Evolutionary conservation across 768 basidiomycete genomes (phyloP).

Genomic region (Cystofilobasidium bisporidii): DNA sequence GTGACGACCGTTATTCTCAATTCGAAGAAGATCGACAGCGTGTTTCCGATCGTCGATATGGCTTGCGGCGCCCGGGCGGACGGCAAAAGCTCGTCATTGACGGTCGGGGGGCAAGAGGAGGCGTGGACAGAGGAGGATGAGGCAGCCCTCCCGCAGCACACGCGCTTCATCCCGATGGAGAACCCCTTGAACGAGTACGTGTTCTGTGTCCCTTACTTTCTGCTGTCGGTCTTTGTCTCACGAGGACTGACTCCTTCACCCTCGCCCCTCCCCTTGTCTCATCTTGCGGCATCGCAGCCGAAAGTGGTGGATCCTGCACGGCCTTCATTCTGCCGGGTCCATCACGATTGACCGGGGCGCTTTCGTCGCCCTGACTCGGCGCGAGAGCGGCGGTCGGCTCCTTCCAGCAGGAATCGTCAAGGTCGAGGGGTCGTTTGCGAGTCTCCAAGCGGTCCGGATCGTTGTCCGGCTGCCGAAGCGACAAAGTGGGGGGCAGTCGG

Average conservation of each 20-base stretch:
- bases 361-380: constrained; percentile 68
- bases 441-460: constrained; percentile 86
- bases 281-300: constrained; percentile 76
- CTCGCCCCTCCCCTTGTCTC: constrained; percentile 27
- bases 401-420: constrained; percentile 85
- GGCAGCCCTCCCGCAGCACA: constrained; percentile 59
- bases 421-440: constrained; percentile 80
- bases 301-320: constrained; percentile 96
- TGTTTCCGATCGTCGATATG: constrained; percentile 65
- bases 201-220: not conserved
- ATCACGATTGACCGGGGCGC: constrained; percentile 57
- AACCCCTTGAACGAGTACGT: constrained; percentile 39
- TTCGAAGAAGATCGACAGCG: constrained; percentile 63
- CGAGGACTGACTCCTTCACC: not conserved
- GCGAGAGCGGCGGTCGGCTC: constrained; percentile 72
- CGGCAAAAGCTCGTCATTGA: too few species aligned
- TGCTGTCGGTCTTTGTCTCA: too few species aligned
- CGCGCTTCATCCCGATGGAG: constrained; percentile 56
- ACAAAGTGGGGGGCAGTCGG: constrained; percentile 31
- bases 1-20: constrained; percentile 84
- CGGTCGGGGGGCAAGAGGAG: not conserved
- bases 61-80: not conserved
- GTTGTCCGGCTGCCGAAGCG: constrained; percentile 47
- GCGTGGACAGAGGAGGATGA: constrained; percentile 27
- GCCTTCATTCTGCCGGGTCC: constrained; percentile 75